These are phyloP conservation scores for Penstemon eatonii DNA, from an alignment of 257 asterid genomes.

Conservation along the genomic window DNA sequence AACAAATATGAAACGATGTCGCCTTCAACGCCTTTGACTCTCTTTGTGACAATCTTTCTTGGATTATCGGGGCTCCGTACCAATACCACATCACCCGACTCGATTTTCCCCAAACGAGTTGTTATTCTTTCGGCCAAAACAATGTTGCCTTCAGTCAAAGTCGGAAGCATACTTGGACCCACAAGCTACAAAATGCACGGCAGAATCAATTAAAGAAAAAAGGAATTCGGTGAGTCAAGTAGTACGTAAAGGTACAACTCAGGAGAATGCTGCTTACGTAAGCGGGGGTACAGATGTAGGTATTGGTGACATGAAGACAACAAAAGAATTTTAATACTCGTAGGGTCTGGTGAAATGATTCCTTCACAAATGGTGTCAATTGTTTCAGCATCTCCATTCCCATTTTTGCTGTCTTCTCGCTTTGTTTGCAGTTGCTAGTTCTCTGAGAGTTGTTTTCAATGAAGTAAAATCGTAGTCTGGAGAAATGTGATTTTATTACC, in stretches of 20 bases:
- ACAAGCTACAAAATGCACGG: constrained; percentile 41
- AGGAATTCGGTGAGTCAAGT: not conserved
- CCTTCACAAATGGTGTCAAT: constrained; percentile 49
- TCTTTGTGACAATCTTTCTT: constrained; percentile 46
- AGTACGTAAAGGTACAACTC: constrained; percentile 16
- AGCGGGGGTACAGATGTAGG: constrained; percentile 47
- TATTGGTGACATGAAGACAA: constrained; percentile 54
- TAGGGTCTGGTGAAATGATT: constrained; percentile 47
- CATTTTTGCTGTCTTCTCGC: not conserved
- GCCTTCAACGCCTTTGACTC: constrained; percentile 70
- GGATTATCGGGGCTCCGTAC: constrained; percentile 69
- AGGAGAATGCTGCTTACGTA: constrained; percentile 36
- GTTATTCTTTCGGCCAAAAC: constrained; percentile 57
- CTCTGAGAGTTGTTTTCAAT: no score
- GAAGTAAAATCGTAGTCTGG: no score
- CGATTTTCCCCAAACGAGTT: constrained; percentile 50
- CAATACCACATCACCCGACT: constrained; percentile 63
- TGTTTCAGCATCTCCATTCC: constrained; percentile 32
- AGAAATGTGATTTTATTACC: no score
- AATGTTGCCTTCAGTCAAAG: constrained; percentile 51
- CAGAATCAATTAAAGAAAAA: not conserved
- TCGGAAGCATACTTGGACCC: constrained; percentile 89
- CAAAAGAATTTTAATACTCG: constrained; percentile 51
- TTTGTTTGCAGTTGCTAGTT: no score
- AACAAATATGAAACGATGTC: constrained; percentile 50